These are phyloP conservation scores for Lichina pygmaea DNA, from an alignment of 495 filamentous ascomycete species.

Conservation along the genomic window DNA sequence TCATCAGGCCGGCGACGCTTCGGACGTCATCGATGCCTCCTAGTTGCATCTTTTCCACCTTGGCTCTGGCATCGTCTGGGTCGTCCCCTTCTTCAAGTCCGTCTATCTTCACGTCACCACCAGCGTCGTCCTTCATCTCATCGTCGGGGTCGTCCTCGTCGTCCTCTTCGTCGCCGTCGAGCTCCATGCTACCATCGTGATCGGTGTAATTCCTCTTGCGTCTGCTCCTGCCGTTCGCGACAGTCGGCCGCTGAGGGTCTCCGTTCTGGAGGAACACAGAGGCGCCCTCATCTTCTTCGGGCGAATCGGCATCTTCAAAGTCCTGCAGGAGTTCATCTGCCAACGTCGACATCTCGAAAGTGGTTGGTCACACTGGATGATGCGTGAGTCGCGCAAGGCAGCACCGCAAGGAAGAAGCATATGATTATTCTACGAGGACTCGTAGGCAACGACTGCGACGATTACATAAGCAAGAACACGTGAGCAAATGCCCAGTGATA, in stretches of 20 bases:
- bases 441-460: too few species aligned
- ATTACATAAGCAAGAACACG: too few species aligned
- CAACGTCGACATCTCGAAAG: constrained; percentile 36
- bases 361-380: too few species aligned
- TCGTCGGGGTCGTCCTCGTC: constrained; percentile 8
- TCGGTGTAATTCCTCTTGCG: constrained; percentile 2
- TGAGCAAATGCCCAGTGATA: too few species aligned
- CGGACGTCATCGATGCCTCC: constrained; percentile 44
- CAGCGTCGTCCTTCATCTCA: background rate
- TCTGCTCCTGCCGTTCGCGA: background rate
- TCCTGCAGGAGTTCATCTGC: constrained; percentile 70
- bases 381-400: too few species aligned
- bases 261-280: constrained; percentile 8
- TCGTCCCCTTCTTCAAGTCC: constrained; percentile 25
- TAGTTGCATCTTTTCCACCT: constrained; percentile 55
- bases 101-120: constrained; percentile 8
- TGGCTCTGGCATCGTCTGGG: constrained; percentile 40
- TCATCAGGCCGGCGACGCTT: constrained; percentile 48
- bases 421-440: too few species aligned
- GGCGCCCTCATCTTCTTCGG: constrained; percentile 25
- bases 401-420: too few species aligned
- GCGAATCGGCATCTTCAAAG: constrained; percentile 52
- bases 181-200: constrained; percentile 12
- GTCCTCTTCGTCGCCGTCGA: constrained; percentile 20
- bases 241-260: background rate